Evolutionary conservation across 768 basidiomycete species (phyloP), one percentile per base, ranked within the genome.

Genomic region (Boletus reticulatus): DNA sequence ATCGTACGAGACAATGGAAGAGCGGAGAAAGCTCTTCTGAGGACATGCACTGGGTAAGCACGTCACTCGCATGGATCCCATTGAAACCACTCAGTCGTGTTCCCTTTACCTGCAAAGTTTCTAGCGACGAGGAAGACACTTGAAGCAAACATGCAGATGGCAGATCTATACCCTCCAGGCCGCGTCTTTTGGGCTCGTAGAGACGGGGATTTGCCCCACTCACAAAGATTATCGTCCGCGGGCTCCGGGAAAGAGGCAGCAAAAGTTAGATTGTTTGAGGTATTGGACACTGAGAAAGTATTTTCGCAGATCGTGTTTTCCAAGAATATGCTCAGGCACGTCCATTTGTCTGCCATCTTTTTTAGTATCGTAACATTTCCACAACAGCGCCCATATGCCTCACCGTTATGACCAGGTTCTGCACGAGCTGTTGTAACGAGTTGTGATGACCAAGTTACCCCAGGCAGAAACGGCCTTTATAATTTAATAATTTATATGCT

Each of bases 271-370:
- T 67, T 93, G 32, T 93, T 92, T 58, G 88, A 92, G 65, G 89
- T 93, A 11, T 65, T 84, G 34, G 84, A 92, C 55, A 84, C 85
- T 14, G 85, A 91, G 71, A 79, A 81, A 61, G 87, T 89, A 44
- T 94, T 92, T 66, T 80, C 78, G 16, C 89, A 93, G 70, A 83
- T 93, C 53, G 81, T 92, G 7, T 93, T 93, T 72, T 83, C 89
- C 34, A 78, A 78, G 67, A 87, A 89, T 66, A 93, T 94, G 92
- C 75, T 94, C 57, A 85, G 83, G 88, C 87, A 59, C 36, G 80
- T 73, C 11, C 14, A 37, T 24, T 19, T 58, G 58, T 47, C 13
- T 29, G 42, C 11, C 14, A 1, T 44, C 9, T 38, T 45, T 27
- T 48, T 37, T 37, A 8, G 17, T 53, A 43, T 20, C 41, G 32